Base-by-base conservation (phyloP, 257 asterid genomes). In the Rhazya stricta region DNA sequence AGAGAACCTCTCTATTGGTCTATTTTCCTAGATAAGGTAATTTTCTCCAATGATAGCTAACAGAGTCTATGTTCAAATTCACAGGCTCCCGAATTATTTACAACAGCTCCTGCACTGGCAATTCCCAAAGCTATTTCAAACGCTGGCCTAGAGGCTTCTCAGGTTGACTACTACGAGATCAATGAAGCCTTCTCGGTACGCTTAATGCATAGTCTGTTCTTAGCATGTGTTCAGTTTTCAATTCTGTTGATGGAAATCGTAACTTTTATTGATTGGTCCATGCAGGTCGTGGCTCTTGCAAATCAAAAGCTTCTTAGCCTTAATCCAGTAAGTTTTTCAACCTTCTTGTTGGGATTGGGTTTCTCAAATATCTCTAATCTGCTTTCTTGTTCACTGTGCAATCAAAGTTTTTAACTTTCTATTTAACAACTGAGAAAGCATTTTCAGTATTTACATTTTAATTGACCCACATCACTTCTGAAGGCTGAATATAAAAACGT, bases 231-330 rank as follows among this genome's bases (percentile, higher is more conserved):
- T 67, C 29, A 34, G 56, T 56, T 56, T 50, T 66, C 13, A 46
- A 37, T 42, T 5, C 41, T 61, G 34, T 27, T 1, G 7, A 25
- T 39, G 27, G 8, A 21, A 50, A 75, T 10, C 27, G 53, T 2
- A 23, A 48, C 25, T 16, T 21, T 11, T 51, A 46, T 30, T n/a
- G 21, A 63, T 42, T 50, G 65, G 67, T 72, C 67, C 29, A 6
- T 84, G 83, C 93, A 94, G 98, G 99, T 91, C 18, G 99, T 95
- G 78, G 91, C 98, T 84, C 97, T 95, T 74, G 96, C 99, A 77
- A 95, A 95, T 79, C 99, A 92, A 86, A 92, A 92, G 84, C 89
- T 95, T 62, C 83, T 95, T 76, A 85, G 87, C 65, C 89, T 95
- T 72, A 72, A 72, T 85, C 85, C 90, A 23, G 99, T 92, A 57